A percentile compares a stretch with the other conserved stretches of the same genome.
phyloP scores from a whole-genome alignment of 257 asterid genomes.

The Solanum arcanum region DNA sequence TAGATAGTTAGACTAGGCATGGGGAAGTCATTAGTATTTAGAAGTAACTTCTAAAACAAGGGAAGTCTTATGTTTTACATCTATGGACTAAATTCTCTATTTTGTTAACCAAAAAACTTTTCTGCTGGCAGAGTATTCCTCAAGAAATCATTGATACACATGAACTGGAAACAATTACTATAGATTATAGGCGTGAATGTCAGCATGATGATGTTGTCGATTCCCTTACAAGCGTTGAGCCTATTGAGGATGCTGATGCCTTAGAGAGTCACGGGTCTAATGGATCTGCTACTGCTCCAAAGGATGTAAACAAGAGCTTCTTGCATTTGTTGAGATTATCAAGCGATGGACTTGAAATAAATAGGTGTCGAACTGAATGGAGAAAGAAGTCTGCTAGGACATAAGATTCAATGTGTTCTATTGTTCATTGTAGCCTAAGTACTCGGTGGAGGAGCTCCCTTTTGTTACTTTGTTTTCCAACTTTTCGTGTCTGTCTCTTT shows the following conservation, averaged over 20 bases:
- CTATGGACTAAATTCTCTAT: not conserved
- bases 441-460: not conserved
- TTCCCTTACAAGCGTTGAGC: conserved; percentile 77
- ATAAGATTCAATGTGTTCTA: conserved; percentile 10
- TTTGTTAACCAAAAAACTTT: not conserved
- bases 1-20: not conserved
- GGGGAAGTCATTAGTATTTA: not conserved
- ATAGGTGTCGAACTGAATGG: conserved; percentile 91
- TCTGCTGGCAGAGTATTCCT: conserved; percentile 69
- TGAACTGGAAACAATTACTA: conserved; percentile 71
- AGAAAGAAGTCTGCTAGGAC: conserved; percentile 57
- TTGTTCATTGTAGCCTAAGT: not conserved
- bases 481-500: not conserved
- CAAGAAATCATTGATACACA: conserved; percentile 65
- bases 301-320: conserved; percentile 19
- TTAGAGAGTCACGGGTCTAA: conserved; percentile 31
- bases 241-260: conserved; percentile 8
- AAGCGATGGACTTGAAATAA: conserved; percentile 62
- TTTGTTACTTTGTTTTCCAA: not conserved
- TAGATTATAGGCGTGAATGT: conserved; percentile 94
- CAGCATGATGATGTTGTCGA: conserved; percentile 79
- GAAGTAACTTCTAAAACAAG: not conserved
- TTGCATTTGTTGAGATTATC: conserved; percentile 65
- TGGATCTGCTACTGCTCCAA: conserved; percentile 31
- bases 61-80: not conserved